Base-by-base conservation (phyloP, 441 rosid genomes). In the Aleurites moluccanus region DNA sequence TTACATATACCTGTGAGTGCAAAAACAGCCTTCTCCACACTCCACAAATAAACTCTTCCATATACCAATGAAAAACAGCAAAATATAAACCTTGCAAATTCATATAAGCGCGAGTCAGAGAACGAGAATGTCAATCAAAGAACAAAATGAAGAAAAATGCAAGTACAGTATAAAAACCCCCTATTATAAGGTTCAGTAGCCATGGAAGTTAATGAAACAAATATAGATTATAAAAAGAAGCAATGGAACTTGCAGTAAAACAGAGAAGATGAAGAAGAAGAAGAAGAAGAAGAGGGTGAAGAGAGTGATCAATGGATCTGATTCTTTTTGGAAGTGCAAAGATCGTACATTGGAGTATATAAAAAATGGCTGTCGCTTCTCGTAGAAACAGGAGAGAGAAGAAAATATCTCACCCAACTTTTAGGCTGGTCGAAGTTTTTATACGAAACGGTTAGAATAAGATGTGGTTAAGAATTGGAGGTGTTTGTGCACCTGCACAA, bases 401-500 rank as follows among this genome's bases (percentile, higher is more conserved):
- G 76, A 68, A 78, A 81, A 78, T 75, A 75, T 78, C 79, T 75
- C 2, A 28, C 15, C 21, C 69, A 42, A 57, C 59, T 16, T 23
- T 2, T 62, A 53, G 25, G 44, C 50, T 5, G 25, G 50, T 20
- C 1, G 28, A 18, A 18, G 69, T n/a, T 57, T 40, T 20, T 59
- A 77, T 49, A 42, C 20, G 33, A 10, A 16, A 6, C 27, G 30
- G 30, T 45, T 0, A 7, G 47, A 16, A 42, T 42, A 18, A 23
- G 21, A 27, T 42, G 49, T 27, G 40, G 13, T n/a, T 21, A n/a
- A 47, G 10, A 2, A 10, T n/a, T 35, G 38, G 10, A 9, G 28
- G 4, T 35, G 6, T 21, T 9, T 0, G 28, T 64, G 47, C 50
- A 18, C 28, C 2, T n/a, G 49, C 14, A 62, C 40, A 6, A 5